These are phyloP conservation scores for Trichoderma atroviride DNA, from an alignment of 2,329 filamentous ascomycete genomes.

Conservation along the genomic window DNA sequence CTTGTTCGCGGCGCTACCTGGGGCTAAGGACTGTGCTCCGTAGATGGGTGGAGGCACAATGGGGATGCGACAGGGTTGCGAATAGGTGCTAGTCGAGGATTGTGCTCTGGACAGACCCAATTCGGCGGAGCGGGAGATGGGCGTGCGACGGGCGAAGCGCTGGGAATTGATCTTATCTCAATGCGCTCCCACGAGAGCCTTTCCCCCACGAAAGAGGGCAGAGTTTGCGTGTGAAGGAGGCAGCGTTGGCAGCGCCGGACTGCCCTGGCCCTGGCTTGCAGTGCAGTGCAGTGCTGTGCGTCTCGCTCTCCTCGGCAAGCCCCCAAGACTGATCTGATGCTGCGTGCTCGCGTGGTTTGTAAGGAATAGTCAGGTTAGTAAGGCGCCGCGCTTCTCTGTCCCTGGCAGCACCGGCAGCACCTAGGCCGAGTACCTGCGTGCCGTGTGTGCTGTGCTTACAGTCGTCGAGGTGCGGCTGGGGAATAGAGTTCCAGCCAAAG, in stretches of 20 bases:
- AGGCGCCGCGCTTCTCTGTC: conserved; percentile 1
- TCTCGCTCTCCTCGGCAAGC: neutral
- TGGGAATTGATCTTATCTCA: conserved; percentile 12
- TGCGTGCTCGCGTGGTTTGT: conserved; percentile 14
- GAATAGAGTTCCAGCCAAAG: conserved; percentile 25
- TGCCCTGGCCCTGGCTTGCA: neutral
- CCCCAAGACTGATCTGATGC: neutral
- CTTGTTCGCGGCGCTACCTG: conserved; percentile 26
- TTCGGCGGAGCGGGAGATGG: conserved; percentile 20
- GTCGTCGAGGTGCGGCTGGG: neutral
- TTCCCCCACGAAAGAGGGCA: conserved; percentile 5
- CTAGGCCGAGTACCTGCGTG: neutral
- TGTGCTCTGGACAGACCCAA: conserved; percentile 12
- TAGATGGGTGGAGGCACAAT: conserved; percentile 24
- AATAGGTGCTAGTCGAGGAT: conserved; percentile 7
- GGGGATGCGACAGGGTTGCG: conserved; percentile 21
- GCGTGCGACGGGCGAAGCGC: neutral
- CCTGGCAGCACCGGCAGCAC: conserved; percentile 22
- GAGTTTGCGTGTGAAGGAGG: neutral
- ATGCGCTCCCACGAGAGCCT: neutral
- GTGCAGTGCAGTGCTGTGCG: neutral
- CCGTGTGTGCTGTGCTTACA: conserved; percentile 6
- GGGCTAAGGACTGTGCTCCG: conserved; percentile 10
- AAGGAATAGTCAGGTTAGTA: neutral
- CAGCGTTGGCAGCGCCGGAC: neutral